A percentile compares a stretch with the other conserved stretches of the same genome.
These are phyloP conservation scores for Boletus smithii DNA, from an alignment of 1,284 basidiomycete species.

Conservation along the genomic window DNA sequence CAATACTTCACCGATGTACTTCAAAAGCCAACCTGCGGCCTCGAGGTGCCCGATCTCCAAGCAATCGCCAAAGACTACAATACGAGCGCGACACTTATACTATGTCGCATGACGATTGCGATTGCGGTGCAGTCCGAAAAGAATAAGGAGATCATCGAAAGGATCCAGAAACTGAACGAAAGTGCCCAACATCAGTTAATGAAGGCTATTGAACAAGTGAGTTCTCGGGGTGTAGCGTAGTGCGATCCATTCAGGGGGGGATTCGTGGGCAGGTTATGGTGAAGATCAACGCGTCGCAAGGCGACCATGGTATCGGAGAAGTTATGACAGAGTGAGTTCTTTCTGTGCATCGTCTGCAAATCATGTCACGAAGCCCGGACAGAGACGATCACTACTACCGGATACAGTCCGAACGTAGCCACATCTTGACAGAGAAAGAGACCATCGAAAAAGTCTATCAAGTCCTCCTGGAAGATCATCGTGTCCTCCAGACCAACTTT, in stretches of 20 bases:
- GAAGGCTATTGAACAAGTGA: constrained; percentile 82
- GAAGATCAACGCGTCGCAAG: constrained; percentile 51
- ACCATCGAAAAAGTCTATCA: constrained; percentile 78
- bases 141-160: constrained; percentile 80
- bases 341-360: constrained; percentile 6
- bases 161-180: constrained; percentile 77
- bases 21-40: constrained; percentile 64
- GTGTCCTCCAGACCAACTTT: constrained; percentile 62
- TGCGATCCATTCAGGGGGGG: constrained; percentile 1
- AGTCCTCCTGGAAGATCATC: constrained; percentile 72
- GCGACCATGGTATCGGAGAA: constrained; percentile 45
- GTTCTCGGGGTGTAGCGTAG: constrained; percentile 13
- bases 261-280: constrained; percentile 59
- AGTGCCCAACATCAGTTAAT: constrained; percentile 80
- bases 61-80: constrained; percentile 75
- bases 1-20: constrained; percentile 83
- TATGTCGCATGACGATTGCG: constrained; percentile 85
- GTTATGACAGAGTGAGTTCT: constrained; percentile 71
- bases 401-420: constrained; percentile 75
- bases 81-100: constrained; percentile 61
- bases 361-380: constrained; percentile 9
- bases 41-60: constrained; percentile 81
- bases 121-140: constrained; percentile 90
- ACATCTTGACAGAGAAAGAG: constrained; percentile 74
- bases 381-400: constrained; percentile 85